A percentile compares a stretch with the other conserved stretches of the same genome.
phyloP scores from a whole-genome alignment of 31 red algal genomes.

The Asparagopsis taxiformis region DNA sequence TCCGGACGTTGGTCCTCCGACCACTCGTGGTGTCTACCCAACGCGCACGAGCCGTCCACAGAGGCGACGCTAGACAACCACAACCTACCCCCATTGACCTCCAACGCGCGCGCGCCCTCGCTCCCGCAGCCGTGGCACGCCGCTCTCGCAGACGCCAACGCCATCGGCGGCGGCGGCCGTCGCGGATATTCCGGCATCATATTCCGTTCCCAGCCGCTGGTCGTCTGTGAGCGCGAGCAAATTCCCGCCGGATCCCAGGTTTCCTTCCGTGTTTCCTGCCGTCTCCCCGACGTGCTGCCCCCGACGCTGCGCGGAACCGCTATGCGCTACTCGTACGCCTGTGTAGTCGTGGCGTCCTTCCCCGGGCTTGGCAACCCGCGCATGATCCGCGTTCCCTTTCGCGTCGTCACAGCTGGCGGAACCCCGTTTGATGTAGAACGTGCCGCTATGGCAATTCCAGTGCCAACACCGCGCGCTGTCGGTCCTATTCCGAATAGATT shows the following conservation, averaged over 20 bases:
- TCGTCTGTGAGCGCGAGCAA: conserved; percentile 54
- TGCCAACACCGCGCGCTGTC: conserved; percentile 43
- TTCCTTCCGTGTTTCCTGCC: conserved; percentile 40
- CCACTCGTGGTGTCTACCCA: conserved; percentile 51
- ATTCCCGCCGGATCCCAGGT: conserved; percentile 39
- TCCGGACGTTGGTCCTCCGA: conserved; percentile 74
- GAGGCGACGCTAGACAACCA: conserved; percentile 34
- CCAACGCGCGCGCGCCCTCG: conserved; percentile 1
- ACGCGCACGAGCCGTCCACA: conserved; percentile 29
- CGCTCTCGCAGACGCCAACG: conserved; percentile 55
- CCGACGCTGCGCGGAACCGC: conserved; percentile 74
- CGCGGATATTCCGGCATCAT: conserved; percentile 67
- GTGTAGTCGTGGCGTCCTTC: conserved; percentile 64
- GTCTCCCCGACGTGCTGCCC: conserved; percentile 72
- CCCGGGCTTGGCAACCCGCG: conserved; percentile 23
- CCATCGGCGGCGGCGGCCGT: conserved; percentile 60
- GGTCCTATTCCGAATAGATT: conserved; percentile 51
- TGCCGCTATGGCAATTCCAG: conserved; percentile 34
- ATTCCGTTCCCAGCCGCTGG: conserved; percentile 69
- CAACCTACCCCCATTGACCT: conserved; percentile 8
- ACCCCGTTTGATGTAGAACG: conserved; percentile 17
- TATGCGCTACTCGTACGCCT: conserved; percentile 68
- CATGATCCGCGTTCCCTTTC: conserved; percentile 71
- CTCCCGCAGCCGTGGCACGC: conserved; percentile 51
- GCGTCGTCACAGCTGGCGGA: conserved; percentile 47